phyloP scores from a whole-genome alignment of 2,329 filamentous ascomycete species.

The Monilinia laxa region DNA sequence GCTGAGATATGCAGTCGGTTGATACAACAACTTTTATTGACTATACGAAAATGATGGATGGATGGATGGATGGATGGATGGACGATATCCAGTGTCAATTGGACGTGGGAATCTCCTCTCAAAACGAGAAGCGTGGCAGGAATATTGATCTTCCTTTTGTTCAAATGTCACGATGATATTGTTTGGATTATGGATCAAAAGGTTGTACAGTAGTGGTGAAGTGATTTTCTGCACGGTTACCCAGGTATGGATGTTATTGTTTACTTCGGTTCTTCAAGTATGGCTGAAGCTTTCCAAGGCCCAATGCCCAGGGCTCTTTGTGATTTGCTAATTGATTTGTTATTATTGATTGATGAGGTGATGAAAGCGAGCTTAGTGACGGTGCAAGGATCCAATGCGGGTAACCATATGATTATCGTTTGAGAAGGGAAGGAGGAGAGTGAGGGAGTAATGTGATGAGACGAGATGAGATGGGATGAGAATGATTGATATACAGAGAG shows the following conservation, averaged over 20 bases:
- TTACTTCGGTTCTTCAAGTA: not conserved
- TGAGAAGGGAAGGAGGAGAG: not conserved
- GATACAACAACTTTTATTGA: constrained; percentile 18
- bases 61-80: too few species aligned
- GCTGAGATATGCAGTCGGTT: constrained; percentile 16
- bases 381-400: constrained; percentile 8
- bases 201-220: not conserved
- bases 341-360: constrained; percentile 1
- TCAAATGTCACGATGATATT: constrained; percentile 19
- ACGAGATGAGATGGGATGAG: too few species aligned
- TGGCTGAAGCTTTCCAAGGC: too few species aligned
- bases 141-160: not conserved
- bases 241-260: constrained; percentile 5
- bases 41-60: not conserved
- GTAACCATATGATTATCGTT: constrained; percentile 16
- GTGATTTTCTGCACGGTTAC: constrained; percentile 19
- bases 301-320: too few species aligned
- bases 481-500: too few species aligned
- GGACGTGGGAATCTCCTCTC: too few species aligned
- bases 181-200: constrained; percentile 17
- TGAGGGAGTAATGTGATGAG: too few species aligned
- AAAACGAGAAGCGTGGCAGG: too few species aligned
- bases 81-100: too few species aligned
- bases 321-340: too few species aligned
- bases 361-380: constrained; percentile 1